Evolutionary conservation across 768 basidiomycete species (phyloP).

Genomic region (Panus rudis): DNA sequence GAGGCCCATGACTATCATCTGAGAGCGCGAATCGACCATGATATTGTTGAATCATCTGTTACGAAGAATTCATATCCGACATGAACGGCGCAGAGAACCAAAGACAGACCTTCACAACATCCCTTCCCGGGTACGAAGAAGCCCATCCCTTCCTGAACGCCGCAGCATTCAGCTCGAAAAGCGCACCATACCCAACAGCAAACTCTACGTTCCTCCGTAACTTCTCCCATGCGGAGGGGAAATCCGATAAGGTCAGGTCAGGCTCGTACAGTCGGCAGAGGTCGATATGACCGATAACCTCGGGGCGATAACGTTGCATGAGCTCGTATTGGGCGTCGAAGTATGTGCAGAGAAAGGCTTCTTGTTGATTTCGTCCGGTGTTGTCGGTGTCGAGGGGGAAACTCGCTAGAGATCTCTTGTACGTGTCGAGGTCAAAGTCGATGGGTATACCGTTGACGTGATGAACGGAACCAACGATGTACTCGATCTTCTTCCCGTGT

Average conservation of each 20-base stretch:
- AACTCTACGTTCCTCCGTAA: constrained; percentile 68
- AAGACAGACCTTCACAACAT: constrained; percentile 61
- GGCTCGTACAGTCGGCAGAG: constrained; percentile 85
- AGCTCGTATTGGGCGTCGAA: constrained; percentile 82
- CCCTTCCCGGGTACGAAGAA: constrained; percentile 74
- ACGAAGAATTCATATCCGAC: neutral
- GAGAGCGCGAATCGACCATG: constrained; percentile 81
- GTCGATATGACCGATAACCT: constrained; percentile 91
- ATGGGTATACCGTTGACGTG: constrained; percentile 86
- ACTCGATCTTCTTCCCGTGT: constrained; percentile 58
- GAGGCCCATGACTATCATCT: constrained; percentile 93
- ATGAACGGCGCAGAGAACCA: constrained; percentile 11
- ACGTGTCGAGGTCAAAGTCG: constrained; percentile 81
- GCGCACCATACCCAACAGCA: constrained; percentile 74
- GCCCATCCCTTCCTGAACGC: constrained; percentile 90
- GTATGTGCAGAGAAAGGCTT: constrained; percentile 55
- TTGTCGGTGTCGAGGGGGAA: constrained; percentile 20
- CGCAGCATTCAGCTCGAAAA: constrained; percentile 92
- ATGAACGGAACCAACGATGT: constrained; percentile 89
- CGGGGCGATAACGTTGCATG: constrained; percentile 66
- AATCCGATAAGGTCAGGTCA: constrained; percentile 43
- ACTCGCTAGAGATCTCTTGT: constrained; percentile 48
- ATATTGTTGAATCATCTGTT: constrained; percentile 60
- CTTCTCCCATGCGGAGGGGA: constrained; percentile 53
- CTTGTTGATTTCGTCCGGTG: constrained; percentile 20